Percentiles rank a stretch among this genome's conserved stretches.
phyloP scores from a whole-genome alignment of 805 yeast genomes.

The Isabelozyma rhagii region DNA sequence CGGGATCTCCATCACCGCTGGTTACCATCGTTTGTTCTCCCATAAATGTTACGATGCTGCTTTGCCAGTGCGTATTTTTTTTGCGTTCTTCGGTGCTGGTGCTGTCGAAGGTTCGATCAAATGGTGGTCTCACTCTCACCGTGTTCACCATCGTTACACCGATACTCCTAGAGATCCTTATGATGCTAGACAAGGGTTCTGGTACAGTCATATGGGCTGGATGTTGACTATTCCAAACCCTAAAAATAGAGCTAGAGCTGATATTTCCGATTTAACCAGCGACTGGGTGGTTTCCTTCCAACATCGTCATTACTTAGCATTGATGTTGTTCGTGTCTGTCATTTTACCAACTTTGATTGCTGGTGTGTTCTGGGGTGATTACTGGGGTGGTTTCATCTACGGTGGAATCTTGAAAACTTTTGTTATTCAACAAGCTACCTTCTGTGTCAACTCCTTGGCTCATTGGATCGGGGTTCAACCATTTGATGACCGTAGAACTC shows the following conservation, averaged over 20 bases:
- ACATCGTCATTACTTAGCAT: constrained; percentile 68
- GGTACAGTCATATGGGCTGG: constrained; percentile 87
- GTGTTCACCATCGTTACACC: constrained; percentile 84
- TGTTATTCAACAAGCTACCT: constrained; percentile 78
- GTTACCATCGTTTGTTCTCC: constrained; percentile 78
- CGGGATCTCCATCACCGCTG: constrained; percentile 80
- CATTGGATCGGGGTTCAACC: constrained; percentile 88
- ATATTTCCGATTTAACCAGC: constrained; percentile 69
- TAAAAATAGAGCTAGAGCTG: constrained; percentile 76
- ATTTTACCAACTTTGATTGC: constrained; percentile 60
- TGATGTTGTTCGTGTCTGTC: constrained; percentile 61
- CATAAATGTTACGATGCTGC: constrained; percentile 70
- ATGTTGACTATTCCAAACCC: constrained; percentile 80
- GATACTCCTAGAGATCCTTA: constrained; percentile 83
- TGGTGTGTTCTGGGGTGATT: constrained; percentile 56
- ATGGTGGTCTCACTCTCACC: constrained; percentile 87
- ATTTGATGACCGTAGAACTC: constrained; percentile 83
- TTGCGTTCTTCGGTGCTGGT: constrained; percentile 78
- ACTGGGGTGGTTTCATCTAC: constrained; percentile 73
- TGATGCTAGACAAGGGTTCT: constrained; percentile 79
- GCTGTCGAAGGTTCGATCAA: constrained; percentile 82
- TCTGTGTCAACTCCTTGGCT: constrained; percentile 82
- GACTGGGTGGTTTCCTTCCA: constrained; percentile 81
- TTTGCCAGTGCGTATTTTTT: constrained; percentile 58
- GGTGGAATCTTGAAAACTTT: constrained; percentile 71